phyloP scores from a whole-genome alignment of 2,329 filamentous ascomycete species.

The Alternaria alternata region DNA sequence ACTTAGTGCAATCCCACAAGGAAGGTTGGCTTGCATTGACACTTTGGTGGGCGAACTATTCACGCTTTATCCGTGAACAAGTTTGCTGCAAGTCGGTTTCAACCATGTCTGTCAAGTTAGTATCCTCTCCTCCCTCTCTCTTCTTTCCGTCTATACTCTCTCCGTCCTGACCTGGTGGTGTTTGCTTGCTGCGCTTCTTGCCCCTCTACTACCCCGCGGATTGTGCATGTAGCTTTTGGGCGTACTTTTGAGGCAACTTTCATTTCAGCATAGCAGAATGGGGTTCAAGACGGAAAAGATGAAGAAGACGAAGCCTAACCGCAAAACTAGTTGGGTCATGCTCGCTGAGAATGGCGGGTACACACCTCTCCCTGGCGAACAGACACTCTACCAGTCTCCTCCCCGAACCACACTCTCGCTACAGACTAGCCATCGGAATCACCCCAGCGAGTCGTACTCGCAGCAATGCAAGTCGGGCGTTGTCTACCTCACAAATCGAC shows the following conservation, averaged over 20 bases:
- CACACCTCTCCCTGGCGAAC: slow-evolving; percentile 84
- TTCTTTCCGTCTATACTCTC: slow-evolving; percentile 5
- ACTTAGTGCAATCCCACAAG: slow-evolving; percentile 14
- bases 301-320: slow-evolving; percentile 43
- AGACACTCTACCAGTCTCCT: slow-evolving; percentile 80
- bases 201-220: slow-evolving; percentile 14
- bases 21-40: slow-evolving; percentile 32
- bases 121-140: slow-evolving; percentile 22
- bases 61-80: slow-evolving; percentile 31
- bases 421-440: slow-evolving; percentile 72
- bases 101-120: slow-evolving; percentile 53
- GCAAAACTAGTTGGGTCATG: slow-evolving; percentile 83
- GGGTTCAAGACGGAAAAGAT: slow-evolving; percentile 20
- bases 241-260: not conserved
- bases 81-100: slow-evolving; percentile 24
- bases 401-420: slow-evolving; percentile 80
- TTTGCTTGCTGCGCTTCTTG: slow-evolving; percentile 4
- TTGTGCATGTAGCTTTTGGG: slow-evolving; percentile 11
- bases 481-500: slow-evolving; percentile 83
- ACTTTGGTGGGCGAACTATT: slow-evolving; percentile 29
- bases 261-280: slow-evolving; percentile 9
- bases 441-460: slow-evolving; percentile 69
- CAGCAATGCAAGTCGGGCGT: slow-evolving; percentile 77
- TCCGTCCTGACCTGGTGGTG: not conserved
- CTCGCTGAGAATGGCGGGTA: slow-evolving; percentile 76